Evolutionary conservation across 2,329 filamentous ascomycete genomes (phyloP), one percentile per base, ranked within the genome.

Genomic region (Talaromyces sp.): DNA sequence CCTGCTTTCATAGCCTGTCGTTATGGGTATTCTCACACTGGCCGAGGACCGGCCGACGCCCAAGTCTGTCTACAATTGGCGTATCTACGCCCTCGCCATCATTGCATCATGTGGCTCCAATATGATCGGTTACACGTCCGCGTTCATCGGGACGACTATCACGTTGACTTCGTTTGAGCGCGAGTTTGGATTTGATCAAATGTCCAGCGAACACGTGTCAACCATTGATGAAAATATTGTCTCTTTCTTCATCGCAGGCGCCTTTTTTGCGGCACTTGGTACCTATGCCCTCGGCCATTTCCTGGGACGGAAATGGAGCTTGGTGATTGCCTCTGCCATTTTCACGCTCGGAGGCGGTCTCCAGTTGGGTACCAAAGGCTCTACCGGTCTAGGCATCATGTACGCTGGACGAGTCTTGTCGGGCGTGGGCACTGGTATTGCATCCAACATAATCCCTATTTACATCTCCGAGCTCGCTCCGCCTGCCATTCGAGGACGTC

Each of bases 61-160:
- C 23, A 80, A 79, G 69, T 76, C 76, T 60, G 83, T 86, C 63
- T 86, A 85, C 79, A 85, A 85, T 71, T 85, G 83, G 83, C 77
- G 82, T 59, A 81, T 86, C 56, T 86, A 85, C 67, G 73, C 79
- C 14, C 82, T 80, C 50, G 82, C 83, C 14, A 72, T 75, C 23
- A 79, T 84, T 58, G 83, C 83, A 65, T 84, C 80, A 62, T 84
- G 82, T 68, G 83, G 83, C 63, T 81, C 83, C 67, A 84, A 82
- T 68, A 85, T 84, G 81, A 84, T 84, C 66, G 81, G 82, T 33
- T 84, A 84, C 67, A 89, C 91, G 71, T 88, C 84, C 61, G 87
- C 90, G 66, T 93, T 93, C 76, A 92, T 92, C 68, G 90, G 89
- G 67, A 90, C 87, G 0, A 92, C 90, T 1, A 80, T 93, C 39